phyloP scores from a whole-genome alignment of 169 alveolate genomes.

The Condylostoma magnum region DNA sequence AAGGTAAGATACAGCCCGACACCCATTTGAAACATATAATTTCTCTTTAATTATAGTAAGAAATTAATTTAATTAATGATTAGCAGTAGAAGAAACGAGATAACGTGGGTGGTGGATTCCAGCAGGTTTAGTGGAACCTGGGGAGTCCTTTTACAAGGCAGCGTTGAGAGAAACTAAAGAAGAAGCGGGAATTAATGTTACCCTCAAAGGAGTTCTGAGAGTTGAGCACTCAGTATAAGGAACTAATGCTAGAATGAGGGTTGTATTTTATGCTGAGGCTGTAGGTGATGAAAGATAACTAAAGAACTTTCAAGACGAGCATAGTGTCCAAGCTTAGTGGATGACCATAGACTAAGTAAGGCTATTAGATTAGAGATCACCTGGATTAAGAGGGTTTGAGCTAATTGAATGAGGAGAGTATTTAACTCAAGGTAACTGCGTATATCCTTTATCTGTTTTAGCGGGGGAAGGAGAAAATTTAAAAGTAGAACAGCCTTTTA shows the following conservation, averaged over 20 bases:
- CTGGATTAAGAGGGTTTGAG: too few relatives aligned
- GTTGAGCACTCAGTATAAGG: slow-evolving; percentile 51
- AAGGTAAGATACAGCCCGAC: too few relatives aligned
- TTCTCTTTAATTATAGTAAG: slow-evolving; percentile 13
- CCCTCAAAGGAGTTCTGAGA: slow-evolving; percentile 56
- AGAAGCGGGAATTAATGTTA: slow-evolving; percentile 66
- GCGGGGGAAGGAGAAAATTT: too few relatives aligned
- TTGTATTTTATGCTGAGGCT: slow-evolving; percentile 69
- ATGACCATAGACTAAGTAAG: too few relatives aligned
- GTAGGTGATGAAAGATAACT: too few relatives aligned
- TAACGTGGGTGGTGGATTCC: slow-evolving; percentile 77
- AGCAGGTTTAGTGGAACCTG: slow-evolving; percentile 72
- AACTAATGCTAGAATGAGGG: slow-evolving; percentile 44
- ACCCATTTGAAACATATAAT: slow-evolving; percentile 19
- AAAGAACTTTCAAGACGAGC: too few relatives aligned
- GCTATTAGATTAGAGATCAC: too few relatives aligned
- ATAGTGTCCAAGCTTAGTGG: too few relatives aligned
- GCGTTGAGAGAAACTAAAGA: slow-evolving; percentile 73
- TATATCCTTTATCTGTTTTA: too few relatives aligned
- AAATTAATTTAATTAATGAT: slow-evolving; percentile 24
- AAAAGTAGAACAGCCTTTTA: too few relatives aligned
- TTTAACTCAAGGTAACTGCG: too few relatives aligned
- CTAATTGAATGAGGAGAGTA: too few relatives aligned
- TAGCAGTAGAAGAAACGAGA: slow-evolving; percentile 65
- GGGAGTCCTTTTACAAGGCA: slow-evolving; percentile 59